Base-by-base conservation (phyloP, 768 basidiomycete genomes). In the Brasilioporus rufonigricans region DNA sequence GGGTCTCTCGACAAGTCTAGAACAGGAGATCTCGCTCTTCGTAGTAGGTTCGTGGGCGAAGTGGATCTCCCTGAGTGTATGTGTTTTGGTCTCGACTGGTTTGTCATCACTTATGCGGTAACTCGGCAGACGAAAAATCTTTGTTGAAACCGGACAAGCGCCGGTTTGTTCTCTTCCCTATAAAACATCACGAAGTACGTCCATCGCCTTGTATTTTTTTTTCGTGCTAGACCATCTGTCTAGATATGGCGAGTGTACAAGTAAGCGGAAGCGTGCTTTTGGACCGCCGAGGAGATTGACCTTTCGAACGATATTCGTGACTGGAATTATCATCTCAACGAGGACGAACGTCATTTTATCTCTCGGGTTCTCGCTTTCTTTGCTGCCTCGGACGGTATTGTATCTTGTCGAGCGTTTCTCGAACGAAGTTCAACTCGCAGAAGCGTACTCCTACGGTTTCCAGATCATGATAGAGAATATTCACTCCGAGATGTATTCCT, bases 401-500 rank as follows among this genome's bases (percentile, higher is more conserved):
- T 96, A 58, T 79, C 2, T 88, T 93, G n/a, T n/a, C n/a, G n/a
- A n/a, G n/a, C n/a, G n/a, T n/a, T n/a, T n/a, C n/a, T n/a, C n/a
- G n/a, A n/a, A n/a, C n/a, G n/a, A n/a, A n/a, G n/a, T n/a, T n/a
- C n/a, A n/a, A n/a, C n/a, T n/a, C n/a, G n/a, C n/a, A 5, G 94
- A 97, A 71, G 94, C 92, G 10, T 85, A 93, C 6, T 95, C 88
- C 70, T 96, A 97, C 68, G 93, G 93, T 18, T 96, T 94, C 74
- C 94, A 97, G 71, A 90, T 96, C 69, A 95, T 96, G 94, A 96
- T n/a, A n/a, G n/a, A n/a, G n/a, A n/a, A n/a, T n/a, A n/a, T n/a
- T n/a, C n/a, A n/a, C n/a, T n/a, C n/a, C n/a, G n/a, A n/a, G n/a
- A n/a, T n/a, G n/a, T n/a, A n/a, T n/a, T n/a, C n/a, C n/a, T n/a